Conservation (phyloP, 192 early-diverging fungal species). For the Podila clonocystis region DNA sequence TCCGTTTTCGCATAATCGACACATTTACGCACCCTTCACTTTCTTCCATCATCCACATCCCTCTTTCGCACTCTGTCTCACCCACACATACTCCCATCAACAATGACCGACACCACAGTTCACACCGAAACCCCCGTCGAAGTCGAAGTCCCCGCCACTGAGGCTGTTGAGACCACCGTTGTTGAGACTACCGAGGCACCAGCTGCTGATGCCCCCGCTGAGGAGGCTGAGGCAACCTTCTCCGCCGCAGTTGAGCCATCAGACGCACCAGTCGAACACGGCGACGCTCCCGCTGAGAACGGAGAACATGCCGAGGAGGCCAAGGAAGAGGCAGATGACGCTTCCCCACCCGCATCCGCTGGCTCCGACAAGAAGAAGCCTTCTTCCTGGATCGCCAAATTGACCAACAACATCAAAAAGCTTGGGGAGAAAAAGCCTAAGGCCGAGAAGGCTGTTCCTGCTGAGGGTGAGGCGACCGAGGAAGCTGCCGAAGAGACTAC, state of each 20-base stretch:
- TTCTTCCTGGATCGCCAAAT: neutral
- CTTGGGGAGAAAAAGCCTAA: neutral
- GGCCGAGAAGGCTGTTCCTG: neutral
- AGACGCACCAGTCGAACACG: slow-evolving; percentile 1
- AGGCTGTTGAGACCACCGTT: neutral
- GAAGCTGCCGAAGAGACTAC: slow-evolving; percentile 5
- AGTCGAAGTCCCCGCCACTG: neutral
- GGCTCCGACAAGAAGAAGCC: slow-evolving; percentile 2
- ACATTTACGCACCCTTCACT: neutral
- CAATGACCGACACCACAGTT: neutral
- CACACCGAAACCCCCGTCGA: neutral
- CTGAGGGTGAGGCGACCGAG: slow-evolving; percentile 1
- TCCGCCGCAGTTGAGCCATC: slow-evolving; percentile 8
- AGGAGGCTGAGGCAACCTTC: neutral
- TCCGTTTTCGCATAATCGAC: neutral
- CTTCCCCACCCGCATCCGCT: neutral
- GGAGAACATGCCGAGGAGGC: neutral
- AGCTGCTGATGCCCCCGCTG: neutral
- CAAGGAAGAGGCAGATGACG: slow-evolving; percentile 1
- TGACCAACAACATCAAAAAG: slow-evolving; percentile 8
- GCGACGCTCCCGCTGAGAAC: neutral
- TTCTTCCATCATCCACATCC: neutral
- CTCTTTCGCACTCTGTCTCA: neutral
- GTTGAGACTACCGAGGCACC: neutral
- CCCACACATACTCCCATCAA: too few species aligned